phyloP scores from a whole-genome alignment of 805 yeast species.

The Hanseniaspora valbyensis region DNA sequence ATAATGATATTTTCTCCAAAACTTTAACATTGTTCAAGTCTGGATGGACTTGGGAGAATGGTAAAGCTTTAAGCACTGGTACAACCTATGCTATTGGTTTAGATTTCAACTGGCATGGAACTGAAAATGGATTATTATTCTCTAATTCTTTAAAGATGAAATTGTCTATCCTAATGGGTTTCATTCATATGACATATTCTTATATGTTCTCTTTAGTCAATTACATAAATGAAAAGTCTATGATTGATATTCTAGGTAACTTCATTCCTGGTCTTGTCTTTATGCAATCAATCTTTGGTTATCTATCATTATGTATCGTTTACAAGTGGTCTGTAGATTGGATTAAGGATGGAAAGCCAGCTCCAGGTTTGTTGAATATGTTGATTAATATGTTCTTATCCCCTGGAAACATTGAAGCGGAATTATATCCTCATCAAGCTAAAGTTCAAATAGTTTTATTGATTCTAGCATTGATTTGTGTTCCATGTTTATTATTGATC shows the following conservation, averaged over 20 bases:
- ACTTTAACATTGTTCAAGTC: constrained; percentile 56
- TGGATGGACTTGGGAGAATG: constrained; percentile 58
- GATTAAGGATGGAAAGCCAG: constrained; percentile 48
- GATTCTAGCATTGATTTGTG: constrained; percentile 51
- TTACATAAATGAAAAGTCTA: constrained; percentile 44
- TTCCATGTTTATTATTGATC: constrained; percentile 60
- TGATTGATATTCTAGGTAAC: constrained; percentile 58
- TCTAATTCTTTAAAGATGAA: constrained; percentile 71
- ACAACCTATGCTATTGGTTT: constrained; percentile 45
- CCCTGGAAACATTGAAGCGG: constrained; percentile 60
- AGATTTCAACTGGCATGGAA: constrained; percentile 72
- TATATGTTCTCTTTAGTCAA: constrained; percentile 58
- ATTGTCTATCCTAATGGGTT: constrained; percentile 64
- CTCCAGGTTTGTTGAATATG: constrained; percentile 67
- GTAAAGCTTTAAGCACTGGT: constrained; percentile 39
- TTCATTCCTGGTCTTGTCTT: constrained; percentile 63
- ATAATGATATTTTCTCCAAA: constrained; percentile 62
- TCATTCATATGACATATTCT: constrained; percentile 63
- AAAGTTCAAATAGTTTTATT: constrained; percentile 48
- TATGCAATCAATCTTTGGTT: constrained; percentile 70
- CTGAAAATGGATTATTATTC: constrained; percentile 59
- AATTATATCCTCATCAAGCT: constrained; percentile 54
- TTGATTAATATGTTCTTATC: constrained; percentile 63
- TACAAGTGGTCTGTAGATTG: constrained; percentile 70
- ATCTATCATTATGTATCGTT: constrained; percentile 51